phyloP scores from a whole-genome alignment of 805 yeast genomes.

The Kodamaea leandrae region DNA sequence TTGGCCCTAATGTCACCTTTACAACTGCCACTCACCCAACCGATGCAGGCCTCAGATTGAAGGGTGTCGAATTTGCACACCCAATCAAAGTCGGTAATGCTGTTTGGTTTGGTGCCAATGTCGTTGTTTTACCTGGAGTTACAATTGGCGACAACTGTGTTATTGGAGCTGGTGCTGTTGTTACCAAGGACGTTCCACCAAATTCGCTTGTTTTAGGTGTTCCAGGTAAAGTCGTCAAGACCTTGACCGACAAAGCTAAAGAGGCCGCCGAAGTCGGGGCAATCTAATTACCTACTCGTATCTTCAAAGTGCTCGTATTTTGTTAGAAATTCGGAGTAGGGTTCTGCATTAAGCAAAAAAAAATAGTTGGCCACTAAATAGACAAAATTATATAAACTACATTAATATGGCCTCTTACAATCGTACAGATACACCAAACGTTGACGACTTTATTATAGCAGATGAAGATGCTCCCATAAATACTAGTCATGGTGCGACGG shows the following conservation, averaged over 20 bases:
- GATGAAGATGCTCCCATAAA: conserved; percentile 28
- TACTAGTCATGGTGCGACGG: conserved; percentile 7
- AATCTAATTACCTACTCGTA: not conserved
- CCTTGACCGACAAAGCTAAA: conserved; percentile 16
- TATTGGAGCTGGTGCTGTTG: conserved; percentile 69
- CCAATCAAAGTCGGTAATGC: conserved; percentile 61
- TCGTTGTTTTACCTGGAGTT: conserved; percentile 60
- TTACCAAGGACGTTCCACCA: conserved; percentile 54
- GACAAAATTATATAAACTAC: conserved; percentile 1
- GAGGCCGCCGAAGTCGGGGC: conserved; percentile 7
- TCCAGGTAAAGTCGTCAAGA: conserved; percentile 52
- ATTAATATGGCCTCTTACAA: conserved; percentile 12
- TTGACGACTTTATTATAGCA: conserved; percentile 36
- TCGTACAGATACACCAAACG: conserved; percentile 17
- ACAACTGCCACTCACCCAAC: conserved; percentile 65
- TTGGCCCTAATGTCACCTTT: conserved; percentile 63
- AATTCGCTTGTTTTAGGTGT: conserved; percentile 59
- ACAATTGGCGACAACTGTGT: conserved; percentile 60
- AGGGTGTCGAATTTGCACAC: conserved; percentile 50
- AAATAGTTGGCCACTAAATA: not conserved
- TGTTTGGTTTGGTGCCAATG: conserved; percentile 67
- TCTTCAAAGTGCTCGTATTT: no score
- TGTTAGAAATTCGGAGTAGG: no score
- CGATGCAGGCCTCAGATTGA: conserved; percentile 43
- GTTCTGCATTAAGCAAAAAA: no score